Evolutionary conservation across 768 basidiomycete species (phyloP), one percentile per base, ranked within the genome.

Genomic region (Termitomyces eurrhizus): DNA sequence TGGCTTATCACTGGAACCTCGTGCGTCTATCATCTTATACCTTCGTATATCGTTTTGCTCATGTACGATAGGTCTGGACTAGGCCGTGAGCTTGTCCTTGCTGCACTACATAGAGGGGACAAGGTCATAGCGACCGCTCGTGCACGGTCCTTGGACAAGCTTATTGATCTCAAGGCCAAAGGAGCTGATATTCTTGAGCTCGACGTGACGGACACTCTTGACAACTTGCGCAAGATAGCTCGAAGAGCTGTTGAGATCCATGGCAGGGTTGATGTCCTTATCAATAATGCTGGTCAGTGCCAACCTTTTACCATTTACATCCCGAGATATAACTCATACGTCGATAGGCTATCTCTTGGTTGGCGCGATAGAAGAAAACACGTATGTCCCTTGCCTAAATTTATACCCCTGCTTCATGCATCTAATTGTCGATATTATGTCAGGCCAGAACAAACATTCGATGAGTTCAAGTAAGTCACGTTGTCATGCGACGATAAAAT

Each of bases 91-190:
- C 68, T 80, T 4, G 75, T 79, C 1, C 61, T 75, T 4, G 71
- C 72, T 18, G 75, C 76, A 11, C 73, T 83, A 36, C 71, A 74
- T 18, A 73, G 81, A 12, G 79, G 78, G 13, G 80, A 83, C 62
- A 74, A 73, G 39, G 82, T 82, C 14, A 80, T 82, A 57, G 81
- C 80, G 0, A 80, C 81, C 7, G 74, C 73, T 7, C 72, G 79
- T 1, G 67, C 63, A 1, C 74, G 78, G 42, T 75, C 73, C 7
- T 62, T 77, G n/a, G 58, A 69, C 48, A 73, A 68, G 35, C 67
- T 77, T 24, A 68, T 67, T 3, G 74, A 76, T 77, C 21, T 21
- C 21, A 21, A 21, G 21, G 21, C 21, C 21, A 21, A 21, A 21
- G 21, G 21, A 21, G 21, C 21, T 21, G 21, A 21, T 21, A 21